A percentile compares a stretch with the other conserved stretches of the same genome.
phyloP scores from a whole-genome alignment of 2,329 filamentous ascomycete species.

The Cercospora janseana region DNA sequence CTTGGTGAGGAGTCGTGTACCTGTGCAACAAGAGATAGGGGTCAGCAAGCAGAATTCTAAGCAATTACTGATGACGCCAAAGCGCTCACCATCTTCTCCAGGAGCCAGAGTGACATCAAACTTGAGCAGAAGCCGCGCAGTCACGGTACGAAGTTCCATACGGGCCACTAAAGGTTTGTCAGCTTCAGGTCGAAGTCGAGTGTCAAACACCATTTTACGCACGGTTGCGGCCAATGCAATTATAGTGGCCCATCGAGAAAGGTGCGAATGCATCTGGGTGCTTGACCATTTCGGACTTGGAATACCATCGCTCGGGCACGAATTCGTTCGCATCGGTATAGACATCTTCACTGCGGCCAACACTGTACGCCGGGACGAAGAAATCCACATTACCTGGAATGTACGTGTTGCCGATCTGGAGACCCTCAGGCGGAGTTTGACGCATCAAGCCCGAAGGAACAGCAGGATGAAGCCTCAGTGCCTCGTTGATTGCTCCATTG shows the following conservation, averaged over 20 bases:
- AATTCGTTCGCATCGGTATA: conserved; percentile 35
- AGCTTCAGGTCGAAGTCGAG: conserved; percentile 1
- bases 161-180: conserved; percentile 34
- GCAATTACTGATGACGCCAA: not conserved
- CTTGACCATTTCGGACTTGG: conserved; percentile 37
- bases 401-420: conserved; percentile 37
- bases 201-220: not conserved
- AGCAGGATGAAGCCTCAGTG: conserved; percentile 43
- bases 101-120: conserved; percentile 42
- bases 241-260: conserved; percentile 38
- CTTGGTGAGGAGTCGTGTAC: conserved; percentile 32
- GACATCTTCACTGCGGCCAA: conserved; percentile 31
- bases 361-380: conserved; percentile 25
- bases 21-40: not conserved
- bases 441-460: conserved; percentile 40
- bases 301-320: conserved; percentile 41
- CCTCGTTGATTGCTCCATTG: conserved; percentile 45
- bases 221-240: conserved; percentile 40
- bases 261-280: conserved; percentile 41
- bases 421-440: conserved; percentile 40
- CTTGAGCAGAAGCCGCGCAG: conserved; percentile 38
- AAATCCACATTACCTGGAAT: conserved; percentile 35
- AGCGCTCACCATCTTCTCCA: conserved; percentile 36
- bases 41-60: not conserved
- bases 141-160: conserved; percentile 39